Conservation (phyloP, 2,329 filamentous ascomycete species). For the Colletotrichum sp. region DNA sequence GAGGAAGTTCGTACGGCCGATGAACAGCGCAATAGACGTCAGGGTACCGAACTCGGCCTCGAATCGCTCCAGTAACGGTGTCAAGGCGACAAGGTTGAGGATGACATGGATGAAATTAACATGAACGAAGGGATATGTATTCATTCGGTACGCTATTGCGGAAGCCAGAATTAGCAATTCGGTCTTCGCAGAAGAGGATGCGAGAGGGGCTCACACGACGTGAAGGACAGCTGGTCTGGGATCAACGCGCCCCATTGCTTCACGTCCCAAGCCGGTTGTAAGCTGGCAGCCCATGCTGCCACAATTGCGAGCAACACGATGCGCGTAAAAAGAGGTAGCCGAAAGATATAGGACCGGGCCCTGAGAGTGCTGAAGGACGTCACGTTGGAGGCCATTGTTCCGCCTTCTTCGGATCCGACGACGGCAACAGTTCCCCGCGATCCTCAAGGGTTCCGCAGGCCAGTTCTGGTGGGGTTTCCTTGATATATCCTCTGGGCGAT, state of each 20-base stretch:
- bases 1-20: slow-evolving; percentile 77
- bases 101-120: slow-evolving; percentile 79
- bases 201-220: slow-evolving; percentile 68
- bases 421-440: neutral
- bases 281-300: slow-evolving; percentile 64
- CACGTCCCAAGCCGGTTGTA: slow-evolving; percentile 75
- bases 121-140: slow-evolving; percentile 91
- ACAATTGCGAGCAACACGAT: slow-evolving; percentile 66
- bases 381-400: slow-evolving; percentile 9
- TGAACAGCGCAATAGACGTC: slow-evolving; percentile 84
- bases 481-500: neutral
- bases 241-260: slow-evolving; percentile 79
- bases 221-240: slow-evolving; percentile 75
- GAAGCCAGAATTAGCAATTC: neutral
- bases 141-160: slow-evolving; percentile 81
- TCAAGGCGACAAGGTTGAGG: slow-evolving; percentile 79
- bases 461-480: neutral
- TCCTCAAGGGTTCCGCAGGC: neutral
- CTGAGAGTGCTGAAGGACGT: slow-evolving; percentile 69
- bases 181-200: neutral
- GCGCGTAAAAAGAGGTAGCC: slow-evolving; percentile 88
- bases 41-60: slow-evolving; percentile 92
- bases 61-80: slow-evolving; percentile 91
- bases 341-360: slow-evolving; percentile 80
- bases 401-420: neutral